Evolutionary conservation across 768 basidiomycete genomes (phyloP).

Genomic region (Butyriboletus loyo): DNA sequence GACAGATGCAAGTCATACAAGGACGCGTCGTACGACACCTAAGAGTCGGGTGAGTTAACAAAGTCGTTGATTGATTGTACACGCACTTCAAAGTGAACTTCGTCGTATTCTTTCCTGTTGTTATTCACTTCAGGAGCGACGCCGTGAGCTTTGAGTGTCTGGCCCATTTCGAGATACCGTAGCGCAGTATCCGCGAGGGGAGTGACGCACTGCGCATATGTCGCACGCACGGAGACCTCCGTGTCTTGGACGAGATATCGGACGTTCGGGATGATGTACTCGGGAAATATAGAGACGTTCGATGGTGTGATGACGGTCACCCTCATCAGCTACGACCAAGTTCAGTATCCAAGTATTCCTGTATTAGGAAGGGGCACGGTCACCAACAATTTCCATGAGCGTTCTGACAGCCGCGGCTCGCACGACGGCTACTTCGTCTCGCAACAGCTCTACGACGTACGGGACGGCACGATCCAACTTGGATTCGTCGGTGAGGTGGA

Average conservation of each 20-base stretch:
- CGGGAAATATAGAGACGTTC: constrained; percentile 77
- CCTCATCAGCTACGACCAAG: constrained; percentile 47
- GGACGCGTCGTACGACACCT: constrained; percentile 91
- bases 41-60: neutral
- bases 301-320: constrained; percentile 68
- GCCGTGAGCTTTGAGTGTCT: constrained; percentile 84
- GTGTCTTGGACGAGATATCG: constrained; percentile 78
- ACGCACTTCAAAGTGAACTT: constrained; percentile 75
- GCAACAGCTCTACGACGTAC: constrained; percentile 82
- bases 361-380: neutral
- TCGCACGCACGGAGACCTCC: constrained; percentile 77
- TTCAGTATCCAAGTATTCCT: constrained; percentile 9
- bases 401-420: constrained; percentile 76
- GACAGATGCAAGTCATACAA: constrained; percentile 81
- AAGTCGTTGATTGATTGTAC: neutral
- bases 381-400: constrained; percentile 77
- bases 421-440: constrained; percentile 82
- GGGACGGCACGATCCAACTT: constrained; percentile 93
- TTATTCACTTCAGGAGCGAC: constrained; percentile 39
- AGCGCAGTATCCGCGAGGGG: constrained; percentile 83
- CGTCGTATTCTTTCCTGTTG: constrained; percentile 71
- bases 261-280: constrained; percentile 93
- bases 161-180: constrained; percentile 89
- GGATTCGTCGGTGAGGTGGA: constrained; percentile 89
- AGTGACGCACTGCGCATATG: constrained; percentile 84